phyloP scores from a whole-genome alignment of 2,329 filamentous ascomycete species.

The Bipolaris sorokiniana region DNA sequence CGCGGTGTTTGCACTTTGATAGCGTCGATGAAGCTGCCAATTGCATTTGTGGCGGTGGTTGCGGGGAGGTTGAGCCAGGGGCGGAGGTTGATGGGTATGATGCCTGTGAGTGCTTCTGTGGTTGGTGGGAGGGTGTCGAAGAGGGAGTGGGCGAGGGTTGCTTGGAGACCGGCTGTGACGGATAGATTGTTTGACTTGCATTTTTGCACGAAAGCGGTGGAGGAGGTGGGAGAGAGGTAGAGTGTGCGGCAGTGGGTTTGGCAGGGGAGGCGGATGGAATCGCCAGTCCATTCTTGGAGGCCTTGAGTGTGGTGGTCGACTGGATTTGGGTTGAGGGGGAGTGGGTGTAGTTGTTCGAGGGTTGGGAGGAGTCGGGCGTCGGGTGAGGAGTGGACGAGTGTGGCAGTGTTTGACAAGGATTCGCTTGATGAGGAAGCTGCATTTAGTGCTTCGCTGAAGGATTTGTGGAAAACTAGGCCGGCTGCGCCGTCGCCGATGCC shows the following conservation, averaged over 20 bases:
- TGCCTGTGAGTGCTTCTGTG: slow-evolving; percentile 39
- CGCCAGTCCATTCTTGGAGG: slow-evolving; percentile 32
- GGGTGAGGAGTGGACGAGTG: not conserved
- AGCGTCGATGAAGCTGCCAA: slow-evolving; percentile 19
- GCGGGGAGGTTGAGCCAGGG: slow-evolving; percentile 26
- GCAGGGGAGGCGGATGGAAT: slow-evolving; percentile 21
- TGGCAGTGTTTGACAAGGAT: slow-evolving; percentile 15
- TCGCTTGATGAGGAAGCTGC: not conserved
- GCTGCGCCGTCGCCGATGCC: slow-evolving; percentile 54
- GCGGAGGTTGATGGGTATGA: slow-evolving; percentile 47
- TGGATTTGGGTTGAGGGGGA: slow-evolving; percentile 35
- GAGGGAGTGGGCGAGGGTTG: slow-evolving; percentile 44
- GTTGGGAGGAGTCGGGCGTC: slow-evolving; percentile 43
- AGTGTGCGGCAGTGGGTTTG: slow-evolving; percentile 37
- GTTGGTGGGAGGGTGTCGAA: slow-evolving; percentile 40
- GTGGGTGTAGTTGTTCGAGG: slow-evolving; percentile 49
- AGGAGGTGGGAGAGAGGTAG: slow-evolving; percentile 35
- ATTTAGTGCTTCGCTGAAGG: slow-evolving; percentile 47
- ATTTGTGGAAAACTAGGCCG: slow-evolving; percentile 52
- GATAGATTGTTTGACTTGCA: slow-evolving; percentile 47
- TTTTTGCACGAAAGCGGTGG: slow-evolving; percentile 33
- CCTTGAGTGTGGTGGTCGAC: not conserved
- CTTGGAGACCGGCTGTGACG: slow-evolving; percentile 48
- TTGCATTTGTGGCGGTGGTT: slow-evolving; percentile 31
- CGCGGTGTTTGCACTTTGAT: slow-evolving; percentile 15